Base-by-base conservation (phyloP, 768 basidiomycete species). In the Psilocybe cyanescens region DNA sequence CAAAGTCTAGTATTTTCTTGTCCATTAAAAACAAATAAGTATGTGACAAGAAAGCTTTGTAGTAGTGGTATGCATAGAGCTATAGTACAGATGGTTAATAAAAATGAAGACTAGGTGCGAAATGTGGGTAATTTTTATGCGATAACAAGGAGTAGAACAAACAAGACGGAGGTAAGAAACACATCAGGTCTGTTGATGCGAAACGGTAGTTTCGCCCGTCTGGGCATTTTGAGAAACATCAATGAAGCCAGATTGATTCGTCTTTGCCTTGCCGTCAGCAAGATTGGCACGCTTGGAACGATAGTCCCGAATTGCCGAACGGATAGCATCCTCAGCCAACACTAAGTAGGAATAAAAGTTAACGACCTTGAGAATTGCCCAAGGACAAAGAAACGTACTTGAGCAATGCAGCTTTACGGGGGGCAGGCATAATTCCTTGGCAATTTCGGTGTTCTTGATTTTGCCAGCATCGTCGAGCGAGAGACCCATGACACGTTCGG, bases 401-500 rank as follows among this genome's bases (percentile, higher is more conserved):
- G 94, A 95, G 71, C 94, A 95, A 75, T 95, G 94, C 16, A 95
- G 86, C 76, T 99, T 99, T 70, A 99, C 97, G 53, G 97, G 96
- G 5, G 97, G 97, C 51, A 99, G 77, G 69, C 91, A 92, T 16
- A 99, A 78, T 76, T 99, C 97, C 79, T 97, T 96, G 19, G 97
- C 97, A 72, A 99, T 99, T 75, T 99, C 97, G 9, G 97, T 99
- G 81, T 99, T 99, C 79, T 96, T 97, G 69, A 99, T 97, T 73
- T 90, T 89, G 57, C 94, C 94, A 7, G 97, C 97, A 62, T 95
- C 94, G 56, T 98, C 97, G 58, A 99, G 78, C 8, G 90, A 89
- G 63, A 99, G 83, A 28, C 97, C 97, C 78, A 89, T 97, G 62
- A 99, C 97, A 55, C 95, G 91, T 79, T 99, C 97, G 16, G 97